Conservation (phyloP, 805 yeast species). For the Phaffomyces opuntiae region DNA sequence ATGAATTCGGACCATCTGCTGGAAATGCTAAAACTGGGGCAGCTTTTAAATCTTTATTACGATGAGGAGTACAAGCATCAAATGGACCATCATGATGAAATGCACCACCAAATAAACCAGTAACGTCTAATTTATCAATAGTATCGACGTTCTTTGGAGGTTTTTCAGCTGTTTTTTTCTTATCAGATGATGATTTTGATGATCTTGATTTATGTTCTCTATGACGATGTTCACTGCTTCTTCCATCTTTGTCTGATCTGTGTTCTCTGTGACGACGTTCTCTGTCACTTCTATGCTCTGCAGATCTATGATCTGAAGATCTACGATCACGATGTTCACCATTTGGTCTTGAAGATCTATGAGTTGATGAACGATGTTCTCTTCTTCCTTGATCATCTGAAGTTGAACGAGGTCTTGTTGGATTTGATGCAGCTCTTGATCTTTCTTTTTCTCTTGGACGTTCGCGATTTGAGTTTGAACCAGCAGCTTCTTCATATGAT, state of each 20-base stretch:
- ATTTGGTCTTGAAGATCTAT: conserved; percentile 1
- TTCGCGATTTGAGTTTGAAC: conserved; percentile 34
- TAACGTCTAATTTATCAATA: conserved; percentile 92
- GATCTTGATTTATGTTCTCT: conserved; percentile 8
- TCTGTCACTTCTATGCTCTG: conserved; percentile 3
- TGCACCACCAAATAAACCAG: conserved; percentile 89
- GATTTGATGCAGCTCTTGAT: conserved; percentile 7
- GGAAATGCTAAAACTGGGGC: conserved; percentile 97
- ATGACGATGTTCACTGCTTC: conserved; percentile 8
- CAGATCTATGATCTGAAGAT: conserved; percentile 2
- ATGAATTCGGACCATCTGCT: conserved; percentile 86
- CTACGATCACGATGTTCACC: conserved; percentile 3
- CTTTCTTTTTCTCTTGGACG: conserved; percentile 48
- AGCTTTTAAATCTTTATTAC: conserved; percentile 66
- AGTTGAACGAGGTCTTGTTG: conserved; percentile 10
- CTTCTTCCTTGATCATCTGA: background rate
- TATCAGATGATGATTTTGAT: conserved; percentile 13
- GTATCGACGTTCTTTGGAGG: conserved; percentile 79
- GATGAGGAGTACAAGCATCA: conserved; percentile 96
- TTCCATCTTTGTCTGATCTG: conserved; percentile 10
- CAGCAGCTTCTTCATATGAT: conserved; percentile 64
- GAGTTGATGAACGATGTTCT: background rate
- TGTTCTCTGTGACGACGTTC: conserved; percentile 10
- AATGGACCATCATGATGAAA: conserved; percentile 99
- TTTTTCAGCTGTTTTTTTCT: conserved; percentile 31